A percentile compares a stretch with the other conserved stretches of the same genome.
phyloP scores from a whole-genome alignment of 352 stramenopile species.

The Globisporangium sylvaticum region DNA sequence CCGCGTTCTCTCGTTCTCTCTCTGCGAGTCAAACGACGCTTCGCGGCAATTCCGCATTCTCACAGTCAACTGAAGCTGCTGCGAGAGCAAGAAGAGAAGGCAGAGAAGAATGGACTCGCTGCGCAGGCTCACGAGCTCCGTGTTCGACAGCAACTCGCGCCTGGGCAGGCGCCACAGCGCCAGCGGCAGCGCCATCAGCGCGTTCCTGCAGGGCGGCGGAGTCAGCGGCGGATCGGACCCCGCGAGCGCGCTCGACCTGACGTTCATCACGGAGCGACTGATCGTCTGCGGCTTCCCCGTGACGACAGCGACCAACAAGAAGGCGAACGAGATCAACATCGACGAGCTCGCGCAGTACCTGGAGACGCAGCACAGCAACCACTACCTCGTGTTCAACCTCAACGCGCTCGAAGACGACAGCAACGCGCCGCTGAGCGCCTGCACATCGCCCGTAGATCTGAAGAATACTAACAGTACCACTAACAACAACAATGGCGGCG shows the following conservation, averaged over 20 bases:
- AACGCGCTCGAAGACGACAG: constrained; percentile 41
- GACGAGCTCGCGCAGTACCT: constrained; percentile 62
- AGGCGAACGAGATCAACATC: constrained; percentile 67
- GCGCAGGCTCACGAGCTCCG: constrained; percentile 66
- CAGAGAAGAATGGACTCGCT: constrained; percentile 56
- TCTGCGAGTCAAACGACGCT: constrained; percentile 1
- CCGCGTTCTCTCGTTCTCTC: neutral
- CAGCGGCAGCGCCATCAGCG: constrained; percentile 17
- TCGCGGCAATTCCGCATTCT: neutral
- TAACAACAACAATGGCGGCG: neutral
- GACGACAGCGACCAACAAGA: constrained; percentile 57
- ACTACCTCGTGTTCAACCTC: constrained; percentile 83
- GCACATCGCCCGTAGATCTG: neutral
- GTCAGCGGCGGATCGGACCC: constrained; percentile 29
- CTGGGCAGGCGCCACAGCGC: constrained; percentile 32
- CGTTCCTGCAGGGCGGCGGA: constrained; percentile 5
- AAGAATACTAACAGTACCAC: neutral
- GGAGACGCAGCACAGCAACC: constrained; percentile 44
- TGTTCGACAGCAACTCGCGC: constrained; percentile 45
- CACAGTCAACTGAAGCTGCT: neutral
- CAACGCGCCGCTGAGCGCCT: constrained; percentile 1
- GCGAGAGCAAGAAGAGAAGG: neutral
- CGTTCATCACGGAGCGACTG: constrained; percentile 67
- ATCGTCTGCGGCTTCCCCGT: constrained; percentile 58
- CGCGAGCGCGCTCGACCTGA: constrained; percentile 49